These are phyloP conservation scores for Coccomyxa sp. DNA, from an alignment of 139 green algal species.

Conservation along the genomic window DNA sequence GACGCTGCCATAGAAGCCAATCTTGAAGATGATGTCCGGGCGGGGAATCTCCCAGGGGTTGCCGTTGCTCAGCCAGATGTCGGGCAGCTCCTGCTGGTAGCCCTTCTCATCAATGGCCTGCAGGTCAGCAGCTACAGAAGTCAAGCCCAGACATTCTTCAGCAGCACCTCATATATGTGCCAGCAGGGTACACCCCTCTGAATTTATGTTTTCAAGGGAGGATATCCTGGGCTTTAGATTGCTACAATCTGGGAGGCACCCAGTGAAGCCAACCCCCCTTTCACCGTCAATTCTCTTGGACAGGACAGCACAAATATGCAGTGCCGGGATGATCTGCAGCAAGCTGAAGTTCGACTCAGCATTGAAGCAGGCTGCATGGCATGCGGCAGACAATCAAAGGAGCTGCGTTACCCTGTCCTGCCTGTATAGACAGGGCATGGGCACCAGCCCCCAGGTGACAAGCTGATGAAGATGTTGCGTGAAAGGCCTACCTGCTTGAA, in stretches of 20 bases:
- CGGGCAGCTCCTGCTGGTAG: constrained; percentile 84
- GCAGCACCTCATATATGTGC: not conserved
- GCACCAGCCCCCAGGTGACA: not conserved
- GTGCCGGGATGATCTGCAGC: too few species aligned
- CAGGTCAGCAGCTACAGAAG: not conserved
- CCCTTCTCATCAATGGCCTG: constrained; percentile 34
- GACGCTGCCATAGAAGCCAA: constrained; percentile 73
- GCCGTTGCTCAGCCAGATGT: constrained; percentile 94
- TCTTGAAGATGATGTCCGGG: constrained; percentile 55
- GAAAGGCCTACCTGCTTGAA: constrained; percentile 76
- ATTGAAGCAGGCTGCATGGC: too few species aligned
- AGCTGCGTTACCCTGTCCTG: too few species aligned
- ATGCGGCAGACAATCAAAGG: too few species aligned
- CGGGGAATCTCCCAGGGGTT: constrained; percentile 89
- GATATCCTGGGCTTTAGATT: too few species aligned
- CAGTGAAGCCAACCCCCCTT: too few species aligned
- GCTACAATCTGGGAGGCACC: too few species aligned
- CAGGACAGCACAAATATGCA: too few species aligned
- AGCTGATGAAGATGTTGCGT: not conserved
- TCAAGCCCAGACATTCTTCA: not conserved
- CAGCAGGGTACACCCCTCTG: not conserved
- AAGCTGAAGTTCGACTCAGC: too few species aligned
- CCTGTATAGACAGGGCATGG: too few species aligned
- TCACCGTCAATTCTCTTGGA: too few species aligned
- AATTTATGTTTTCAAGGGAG: too few species aligned